Conservation (phyloP, 371 early-diverging fungal genomes). For the Amoeboaphelidium protococcarum region DNA sequence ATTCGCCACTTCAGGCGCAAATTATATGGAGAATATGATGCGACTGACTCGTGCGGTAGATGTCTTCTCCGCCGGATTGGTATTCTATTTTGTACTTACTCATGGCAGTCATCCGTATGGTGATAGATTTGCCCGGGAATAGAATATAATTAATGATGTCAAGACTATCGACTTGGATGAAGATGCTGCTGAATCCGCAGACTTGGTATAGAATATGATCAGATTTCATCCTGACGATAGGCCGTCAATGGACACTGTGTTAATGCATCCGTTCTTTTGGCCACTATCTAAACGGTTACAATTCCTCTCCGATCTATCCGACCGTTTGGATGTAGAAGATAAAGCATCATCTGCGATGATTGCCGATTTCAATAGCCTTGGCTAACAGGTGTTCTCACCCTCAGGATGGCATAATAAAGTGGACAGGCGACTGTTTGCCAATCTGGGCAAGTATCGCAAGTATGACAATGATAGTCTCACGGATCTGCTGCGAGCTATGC, state of each 20-base stretch:
- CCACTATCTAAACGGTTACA: slow-evolving; percentile 39
- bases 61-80: slow-evolving; percentile 82
- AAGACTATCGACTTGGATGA: slow-evolving; percentile 9
- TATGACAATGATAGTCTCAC: slow-evolving; percentile 58
- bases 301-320: slow-evolving; percentile 80
- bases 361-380: slow-evolving; percentile 3
- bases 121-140: background rate
- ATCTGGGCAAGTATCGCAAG: slow-evolving; percentile 63
- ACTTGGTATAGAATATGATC: slow-evolving; percentile 71
- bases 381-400: slow-evolving; percentile 28
- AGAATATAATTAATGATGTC: slow-evolving; percentile 1
- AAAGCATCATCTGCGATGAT: slow-evolving; percentile 14
- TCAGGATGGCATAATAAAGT: slow-evolving; percentile 56
- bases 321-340: slow-evolving; percentile 67
- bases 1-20: background rate
- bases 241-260: slow-evolving; percentile 38
- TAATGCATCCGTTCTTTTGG: slow-evolving; percentile 90
- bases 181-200: slow-evolving; percentile 57
- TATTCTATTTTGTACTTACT: slow-evolving; percentile 68
- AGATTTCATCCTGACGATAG: slow-evolving; percentile 33
- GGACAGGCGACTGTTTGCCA: slow-evolving; percentile 42
- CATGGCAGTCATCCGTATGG: slow-evolving; percentile 87
- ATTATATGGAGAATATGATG: background rate
- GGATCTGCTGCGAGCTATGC: slow-evolving; percentile 65
- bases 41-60: slow-evolving; percentile 72